Conservation (phyloP, 2,329 filamentous ascomycete genomes). For the Drechslera avenae region DNA sequence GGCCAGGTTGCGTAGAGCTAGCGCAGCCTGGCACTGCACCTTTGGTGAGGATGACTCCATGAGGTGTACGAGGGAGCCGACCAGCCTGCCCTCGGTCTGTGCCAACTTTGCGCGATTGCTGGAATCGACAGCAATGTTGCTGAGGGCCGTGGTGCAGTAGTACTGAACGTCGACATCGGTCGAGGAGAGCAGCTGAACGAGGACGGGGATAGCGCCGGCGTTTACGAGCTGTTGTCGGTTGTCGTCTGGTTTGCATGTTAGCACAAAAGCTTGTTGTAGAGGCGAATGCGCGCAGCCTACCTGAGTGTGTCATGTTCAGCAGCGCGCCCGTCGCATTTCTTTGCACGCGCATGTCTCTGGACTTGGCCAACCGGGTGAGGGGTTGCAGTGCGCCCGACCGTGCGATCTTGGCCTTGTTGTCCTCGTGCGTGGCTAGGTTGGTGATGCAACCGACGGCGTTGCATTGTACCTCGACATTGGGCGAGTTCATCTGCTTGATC, state of each 20-base stretch:
- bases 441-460: constrained; percentile 99
- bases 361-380: constrained; percentile 89
- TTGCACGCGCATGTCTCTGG: constrained; percentile 97
- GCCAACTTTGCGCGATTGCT: constrained; percentile 90
- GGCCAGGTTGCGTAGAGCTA: constrained; percentile 91
- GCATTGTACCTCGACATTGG: constrained; percentile 98
- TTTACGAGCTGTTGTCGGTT: constrained; percentile 97
- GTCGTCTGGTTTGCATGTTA: constrained; percentile 68
- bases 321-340: constrained; percentile 95
- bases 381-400: constrained; percentile 90
- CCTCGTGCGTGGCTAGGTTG: constrained; percentile 95
- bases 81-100: constrained; percentile 85
- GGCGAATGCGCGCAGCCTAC: constrained; percentile 56
- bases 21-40: constrained; percentile 94
- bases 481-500: constrained; percentile 97
- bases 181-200: constrained; percentile 92
- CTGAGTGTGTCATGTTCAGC: constrained; percentile 98
- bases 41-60: constrained; percentile 95
- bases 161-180: constrained; percentile 97
- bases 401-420: constrained; percentile 99
- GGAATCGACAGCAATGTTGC: constrained; percentile 95
- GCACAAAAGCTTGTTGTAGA: constrained; percentile 14
- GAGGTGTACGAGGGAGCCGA: constrained; percentile 90
- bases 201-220: constrained; percentile 94
- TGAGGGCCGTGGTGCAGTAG: constrained; percentile 97